Conservation (phyloP, 805 yeast species). For the Ogataea saltuana region DNA sequence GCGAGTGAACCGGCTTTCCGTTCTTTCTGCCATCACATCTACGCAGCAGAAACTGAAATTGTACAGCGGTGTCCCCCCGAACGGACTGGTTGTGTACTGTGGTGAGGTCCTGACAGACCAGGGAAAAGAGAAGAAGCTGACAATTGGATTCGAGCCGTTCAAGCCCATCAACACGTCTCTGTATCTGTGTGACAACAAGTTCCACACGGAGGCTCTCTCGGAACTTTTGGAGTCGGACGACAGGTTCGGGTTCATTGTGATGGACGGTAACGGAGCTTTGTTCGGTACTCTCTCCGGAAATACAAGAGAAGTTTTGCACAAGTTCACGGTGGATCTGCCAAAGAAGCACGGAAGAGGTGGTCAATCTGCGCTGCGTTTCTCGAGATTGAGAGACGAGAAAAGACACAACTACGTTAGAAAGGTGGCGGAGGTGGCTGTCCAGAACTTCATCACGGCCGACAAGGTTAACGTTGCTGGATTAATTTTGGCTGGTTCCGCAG, state of each 20-base stretch:
- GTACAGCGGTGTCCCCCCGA: conserved; percentile 86
- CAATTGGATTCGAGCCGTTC: conserved; percentile 97
- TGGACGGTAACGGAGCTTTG: conserved; percentile 99
- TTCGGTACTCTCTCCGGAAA: conserved; percentile 96
- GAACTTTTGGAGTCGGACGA: conserved; percentile 95
- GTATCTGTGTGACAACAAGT: conserved; percentile 95
- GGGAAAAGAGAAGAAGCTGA: conserved; percentile 95
- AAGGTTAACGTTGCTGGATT: conserved; percentile 93
- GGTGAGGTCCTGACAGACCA: conserved; percentile 98
- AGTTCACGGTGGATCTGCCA: conserved; percentile 96
- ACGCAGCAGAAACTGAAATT: conserved; percentile 95
- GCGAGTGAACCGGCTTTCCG: conserved; percentile 94
- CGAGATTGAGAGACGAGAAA: conserved; percentile 98
- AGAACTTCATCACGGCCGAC: conserved; percentile 92
- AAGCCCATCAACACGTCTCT: conserved; percentile 98
- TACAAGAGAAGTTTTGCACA: conserved; percentile 93
- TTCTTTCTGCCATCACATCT: conserved; percentile 93
- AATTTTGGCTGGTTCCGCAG: conserved; percentile 98
- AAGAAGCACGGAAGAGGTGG: conserved; percentile 99
- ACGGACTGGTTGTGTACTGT: conserved; percentile 95
- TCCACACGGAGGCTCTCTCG: conserved; percentile 95
- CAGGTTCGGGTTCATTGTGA: conserved; percentile 93
- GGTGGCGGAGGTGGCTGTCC: conserved; percentile 98
- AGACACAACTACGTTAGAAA: conserved; percentile 98
- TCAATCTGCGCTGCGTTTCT: conserved; percentile 99